A percentile compares a stretch with the other conserved stretches of the same genome.
These are phyloP conservation scores for Phytopythium helicoides DNA, from an alignment of 352 stramenopile species.

Conservation along the genomic window DNA sequence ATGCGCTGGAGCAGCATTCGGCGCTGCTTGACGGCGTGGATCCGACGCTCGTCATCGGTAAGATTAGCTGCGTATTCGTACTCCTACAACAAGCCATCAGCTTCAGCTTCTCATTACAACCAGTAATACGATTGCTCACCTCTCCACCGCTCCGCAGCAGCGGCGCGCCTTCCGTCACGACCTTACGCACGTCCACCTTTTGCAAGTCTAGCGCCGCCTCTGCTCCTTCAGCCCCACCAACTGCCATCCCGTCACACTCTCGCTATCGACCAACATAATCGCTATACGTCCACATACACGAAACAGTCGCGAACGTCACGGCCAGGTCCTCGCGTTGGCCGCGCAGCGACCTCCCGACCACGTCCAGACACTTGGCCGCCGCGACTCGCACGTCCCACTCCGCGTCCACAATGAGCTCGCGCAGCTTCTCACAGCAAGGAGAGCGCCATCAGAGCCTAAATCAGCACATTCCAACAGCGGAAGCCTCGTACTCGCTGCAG, in stretches of 20 bases:
- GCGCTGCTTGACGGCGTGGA: constrained; percentile 59
- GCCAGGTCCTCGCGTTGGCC: constrained; percentile 26
- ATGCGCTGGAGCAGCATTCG: constrained; percentile 68
- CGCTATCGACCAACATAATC: not conserved
- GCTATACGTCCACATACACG: constrained; percentile 24
- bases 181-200: constrained; percentile 49
- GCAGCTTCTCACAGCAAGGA: constrained; percentile 25
- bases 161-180: constrained; percentile 62
- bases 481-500: constrained; percentile 31
- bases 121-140: constrained; percentile 14
- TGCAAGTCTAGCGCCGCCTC: constrained; percentile 43
- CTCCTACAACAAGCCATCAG: constrained; percentile 57
- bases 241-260: constrained; percentile 13
- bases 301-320: constrained; percentile 38
- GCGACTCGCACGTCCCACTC: constrained; percentile 80
- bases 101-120: too few species aligned
- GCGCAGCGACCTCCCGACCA: constrained; percentile 45
- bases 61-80: constrained; percentile 71
- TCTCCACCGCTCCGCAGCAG: constrained; percentile 75
- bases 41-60: constrained; percentile 43
- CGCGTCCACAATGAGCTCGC: constrained; percentile 36
- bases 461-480: not conserved
- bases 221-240: constrained; percentile 39
- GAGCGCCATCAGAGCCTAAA: not conserved
- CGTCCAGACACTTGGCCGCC: constrained; percentile 54